Evolutionary conservation across 2,329 filamentous ascomycete species (phyloP), one percentile per base, ranked within the genome.

Genomic region (Juglanconis oblonga): DNA sequence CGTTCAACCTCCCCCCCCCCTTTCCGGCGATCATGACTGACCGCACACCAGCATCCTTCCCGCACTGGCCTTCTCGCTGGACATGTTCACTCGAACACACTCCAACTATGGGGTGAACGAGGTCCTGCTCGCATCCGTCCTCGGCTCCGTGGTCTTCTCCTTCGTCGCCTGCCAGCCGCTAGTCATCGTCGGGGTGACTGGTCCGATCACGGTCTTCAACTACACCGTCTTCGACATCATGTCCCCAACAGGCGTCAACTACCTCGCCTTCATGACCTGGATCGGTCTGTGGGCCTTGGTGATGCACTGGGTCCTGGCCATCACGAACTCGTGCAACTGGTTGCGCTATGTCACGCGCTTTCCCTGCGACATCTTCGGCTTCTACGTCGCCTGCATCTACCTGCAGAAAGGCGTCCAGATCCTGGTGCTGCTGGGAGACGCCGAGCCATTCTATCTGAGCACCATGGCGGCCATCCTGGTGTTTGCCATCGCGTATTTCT

Each of bases 211-310:
- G 14, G 91, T 96, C 33, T 96, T 96, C 71, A 96, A 96, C 72
- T 96, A 96, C 70, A 97, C 92, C 3, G 91, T 96, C 3, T 96
- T 93, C 76, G 89, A 95, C 72, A 96, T 97, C 65, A 90, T 97
- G 71, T 77, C 81, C 1, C 87, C 89, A 1, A 86, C 86, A 0
- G 90, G 90, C 1, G 90, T 89, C 5, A 88, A 93, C 69, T 96
- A 94, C 70, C 85, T 96, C 57, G 86, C 88, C 6, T 97, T 97
- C 72, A 96, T 96, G 92, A 88, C 87, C 68, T 94, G 92, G 89
- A 91, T 96, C 68, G 91, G 91, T 64, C 82, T 96, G 79, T 97
- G 92, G 92, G 88, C 91, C 1, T 77, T 96, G 24, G 79, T 93
- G 31, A 87, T 96, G 75, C 92, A 96, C 75, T 93, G 89, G 89